Base-by-base conservation (phyloP, 176 grass and related monocot genomes). In the Stipa capillata region DNA sequence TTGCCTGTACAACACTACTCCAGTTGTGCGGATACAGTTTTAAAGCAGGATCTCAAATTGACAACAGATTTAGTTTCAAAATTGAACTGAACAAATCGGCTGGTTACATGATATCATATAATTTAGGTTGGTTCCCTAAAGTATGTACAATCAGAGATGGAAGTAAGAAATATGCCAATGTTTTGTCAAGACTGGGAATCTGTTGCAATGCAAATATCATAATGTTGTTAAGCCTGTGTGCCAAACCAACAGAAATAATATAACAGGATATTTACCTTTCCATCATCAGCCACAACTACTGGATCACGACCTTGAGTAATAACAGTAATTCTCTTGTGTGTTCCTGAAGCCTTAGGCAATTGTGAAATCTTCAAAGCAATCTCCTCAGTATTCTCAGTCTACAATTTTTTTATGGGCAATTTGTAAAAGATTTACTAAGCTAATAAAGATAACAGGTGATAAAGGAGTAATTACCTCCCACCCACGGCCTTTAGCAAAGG, bases 261-360 rank as follows among this genome's bases (percentile, higher is more conserved):
- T 40, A 54, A 7, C 28, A 83, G 3, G 41, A 90, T 14, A 41
- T 65, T 73, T 54, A 93, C 91, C 90, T 99, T 91, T 24, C 92
- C 97, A 69, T 95, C 92, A 50, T 93, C 82, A 53, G 97, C 97
- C 44, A 99, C 90, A 82, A 99, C 74, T 32, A 99, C 90, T 13
- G 97, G 97, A 79, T 99, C 92, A 79, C 74, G 78, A 49, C 97
- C 97, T 79, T 99, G 97, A 47, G 92, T 99, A 74, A 99, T 96
- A 34, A 99, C 92, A 55, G 92, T 83, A 58, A 82, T 95, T 72
- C 92, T 95, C 75, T 91, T 95, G 75, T 86, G 83, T 57, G 79
- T 87, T 43, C 90, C 90, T 44, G 69, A 78, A 83, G 86, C 92
- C 66, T 87, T 73, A 32, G 92, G 92, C 82, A 99, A 59, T 45